phyloP scores from a whole-genome alignment of 495 filamentous ascomycete genomes.

The Talaromyces trachyspermus region DNA sequence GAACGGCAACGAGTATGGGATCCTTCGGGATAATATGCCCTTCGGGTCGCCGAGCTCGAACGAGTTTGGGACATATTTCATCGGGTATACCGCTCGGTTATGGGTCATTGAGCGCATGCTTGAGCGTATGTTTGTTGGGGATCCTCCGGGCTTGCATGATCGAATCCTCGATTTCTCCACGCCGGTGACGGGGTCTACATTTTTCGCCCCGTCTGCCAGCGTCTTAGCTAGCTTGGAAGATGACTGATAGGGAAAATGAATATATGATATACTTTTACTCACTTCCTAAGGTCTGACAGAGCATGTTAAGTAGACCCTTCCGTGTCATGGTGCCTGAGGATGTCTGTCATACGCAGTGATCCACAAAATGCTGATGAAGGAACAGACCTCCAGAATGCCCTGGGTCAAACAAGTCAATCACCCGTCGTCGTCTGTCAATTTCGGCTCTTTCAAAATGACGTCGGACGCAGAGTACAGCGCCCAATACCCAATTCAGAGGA shows the following conservation, averaged over 20 bases:
- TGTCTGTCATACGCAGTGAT: slow-evolving; percentile 17
- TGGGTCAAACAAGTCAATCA: no score
- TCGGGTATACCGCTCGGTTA: slow-evolving; percentile 45
- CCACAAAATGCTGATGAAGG: slow-evolving; percentile 13
- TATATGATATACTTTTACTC: background rate
- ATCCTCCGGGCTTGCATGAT: slow-evolving; percentile 49
- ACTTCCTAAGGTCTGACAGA: slow-evolving; percentile 11
- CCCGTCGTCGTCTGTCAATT: no score
- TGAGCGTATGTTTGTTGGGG: slow-evolving; percentile 49
- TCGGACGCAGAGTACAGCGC: no score
- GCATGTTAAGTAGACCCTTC: slow-evolving; percentile 23
- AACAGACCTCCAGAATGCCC: no score
- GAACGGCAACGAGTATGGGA: slow-evolving; percentile 41
- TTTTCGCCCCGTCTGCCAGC: slow-evolving; percentile 46
- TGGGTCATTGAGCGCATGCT: slow-evolving; percentile 56
- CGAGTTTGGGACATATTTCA: slow-evolving; percentile 54
- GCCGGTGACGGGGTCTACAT: slow-evolving; percentile 43
- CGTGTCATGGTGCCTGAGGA: slow-evolving; percentile 18
- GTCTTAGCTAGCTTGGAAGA: slow-evolving; percentile 30
- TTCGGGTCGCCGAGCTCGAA: slow-evolving; percentile 46
- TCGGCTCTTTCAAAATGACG: no score
- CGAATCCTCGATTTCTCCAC: slow-evolving; percentile 48
- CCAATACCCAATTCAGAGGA: no score
- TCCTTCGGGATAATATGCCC: slow-evolving; percentile 54
- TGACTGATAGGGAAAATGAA: slow-evolving; percentile 13